phyloP scores from a whole-genome alignment of 176 grass and related monocot genomes.

The Zizania latifolia region DNA sequence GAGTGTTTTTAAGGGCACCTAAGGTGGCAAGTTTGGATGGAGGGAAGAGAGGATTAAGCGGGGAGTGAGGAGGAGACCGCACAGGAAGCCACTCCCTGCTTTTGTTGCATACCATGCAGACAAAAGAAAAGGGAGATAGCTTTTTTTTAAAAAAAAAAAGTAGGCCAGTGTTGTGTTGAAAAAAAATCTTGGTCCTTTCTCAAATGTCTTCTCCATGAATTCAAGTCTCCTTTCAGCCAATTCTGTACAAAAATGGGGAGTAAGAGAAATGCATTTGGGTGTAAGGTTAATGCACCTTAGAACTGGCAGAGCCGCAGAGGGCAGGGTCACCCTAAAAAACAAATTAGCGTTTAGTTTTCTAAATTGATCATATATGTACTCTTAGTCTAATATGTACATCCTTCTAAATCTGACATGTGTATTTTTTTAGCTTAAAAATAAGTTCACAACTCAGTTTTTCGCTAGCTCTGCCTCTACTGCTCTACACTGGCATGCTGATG shows the following conservation, averaged over 20 bases:
- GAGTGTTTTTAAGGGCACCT: conserved; percentile 15
- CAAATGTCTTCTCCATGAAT: not conserved
- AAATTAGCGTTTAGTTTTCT: too few relatives aligned
- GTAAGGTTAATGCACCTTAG: too few relatives aligned
- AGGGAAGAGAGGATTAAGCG: conserved; percentile 53
- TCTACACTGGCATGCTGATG: too few relatives aligned
- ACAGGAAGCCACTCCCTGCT: conserved; percentile 16
- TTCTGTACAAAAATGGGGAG: not conserved
- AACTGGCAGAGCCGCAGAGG: too few relatives aligned
- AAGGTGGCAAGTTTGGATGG: conserved; percentile 19
- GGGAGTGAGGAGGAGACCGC: conserved; percentile 16
- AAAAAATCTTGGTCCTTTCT: not conserved
- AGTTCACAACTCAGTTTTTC: too few relatives aligned
- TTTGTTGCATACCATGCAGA: conserved; percentile 38
- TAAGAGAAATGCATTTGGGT: not conserved
- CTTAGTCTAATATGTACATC: too few relatives aligned
- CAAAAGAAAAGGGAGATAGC: not conserved
- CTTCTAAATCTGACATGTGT: too few relatives aligned
- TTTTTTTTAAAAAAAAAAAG: too few relatives aligned
- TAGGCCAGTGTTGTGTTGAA: not conserved
- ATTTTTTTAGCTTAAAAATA: too few relatives aligned
- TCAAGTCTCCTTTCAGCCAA: not conserved
- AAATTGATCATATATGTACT: too few relatives aligned
- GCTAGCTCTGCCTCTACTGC: too few relatives aligned
- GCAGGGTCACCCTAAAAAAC: too few relatives aligned